Percentiles rank a stretch among this genome's conserved stretches.
phyloP scores from a whole-genome alignment of 106 monocot species.

The Phalaenopsis aphrodite region DNA sequence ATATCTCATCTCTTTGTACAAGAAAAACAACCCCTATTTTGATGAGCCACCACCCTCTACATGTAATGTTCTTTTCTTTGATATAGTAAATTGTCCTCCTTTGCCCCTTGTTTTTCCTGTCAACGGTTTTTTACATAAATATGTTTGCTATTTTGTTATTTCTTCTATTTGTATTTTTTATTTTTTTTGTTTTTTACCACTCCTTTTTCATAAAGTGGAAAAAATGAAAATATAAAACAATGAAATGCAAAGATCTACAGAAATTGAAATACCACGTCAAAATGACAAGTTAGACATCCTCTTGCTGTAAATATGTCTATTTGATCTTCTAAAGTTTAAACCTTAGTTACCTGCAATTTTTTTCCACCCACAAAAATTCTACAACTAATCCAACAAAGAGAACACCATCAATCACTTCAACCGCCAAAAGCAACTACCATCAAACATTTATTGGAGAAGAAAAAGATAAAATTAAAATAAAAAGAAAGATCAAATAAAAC shows the following conservation, averaged over 20 bases:
- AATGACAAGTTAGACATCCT: neutral
- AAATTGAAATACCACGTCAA: neutral
- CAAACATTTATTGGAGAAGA: neutral
- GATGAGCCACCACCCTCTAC: too few species aligned
- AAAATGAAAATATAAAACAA: neutral
- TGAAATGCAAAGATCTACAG: neutral
- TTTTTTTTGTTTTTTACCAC: too few species aligned
- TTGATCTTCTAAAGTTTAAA: neutral
- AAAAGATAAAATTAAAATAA: neutral
- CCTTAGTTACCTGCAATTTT: neutral
- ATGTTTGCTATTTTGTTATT: too few species aligned
- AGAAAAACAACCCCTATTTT: too few species aligned
- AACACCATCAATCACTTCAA: neutral
- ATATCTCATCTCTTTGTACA: too few species aligned
- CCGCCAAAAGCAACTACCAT: neutral
- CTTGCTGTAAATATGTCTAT: neutral
- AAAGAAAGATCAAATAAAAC: neutral
- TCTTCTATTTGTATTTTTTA: too few species aligned
- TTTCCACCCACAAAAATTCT: neutral
- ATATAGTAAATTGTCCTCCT: too few species aligned
- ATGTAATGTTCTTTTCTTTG: too few species aligned
- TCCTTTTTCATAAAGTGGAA: too few species aligned
- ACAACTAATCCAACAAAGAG: neutral
- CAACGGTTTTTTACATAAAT: too few species aligned
- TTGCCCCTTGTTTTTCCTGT: too few species aligned